phyloP scores from a whole-genome alignment of 139 green algal genomes.

The Chlamydomonas applanata region DNA sequence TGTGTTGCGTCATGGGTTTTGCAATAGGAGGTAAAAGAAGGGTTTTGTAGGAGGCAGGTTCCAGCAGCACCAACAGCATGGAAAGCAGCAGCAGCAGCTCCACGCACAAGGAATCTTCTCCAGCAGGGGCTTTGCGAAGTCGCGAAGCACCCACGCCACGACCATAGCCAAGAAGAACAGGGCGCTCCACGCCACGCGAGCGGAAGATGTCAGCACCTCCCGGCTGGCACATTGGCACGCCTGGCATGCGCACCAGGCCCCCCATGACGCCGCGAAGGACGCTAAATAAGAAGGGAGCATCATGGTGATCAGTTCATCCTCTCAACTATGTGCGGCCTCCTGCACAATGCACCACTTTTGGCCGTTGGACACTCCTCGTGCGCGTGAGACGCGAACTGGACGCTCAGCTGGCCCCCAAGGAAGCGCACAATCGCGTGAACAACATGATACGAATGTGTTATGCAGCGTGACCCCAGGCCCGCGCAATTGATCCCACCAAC shows the following conservation, averaged over 20 bases:
- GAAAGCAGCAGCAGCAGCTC: neutral
- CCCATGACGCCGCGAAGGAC: neutral
- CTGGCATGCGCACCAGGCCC: conserved; percentile 2
- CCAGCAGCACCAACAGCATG: neutral
- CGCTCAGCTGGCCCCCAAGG: neutral
- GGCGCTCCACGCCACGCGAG: conserved; percentile 73
- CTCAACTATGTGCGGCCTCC: no score
- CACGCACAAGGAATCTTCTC: conserved; percentile 89
- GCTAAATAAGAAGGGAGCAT: neutral
- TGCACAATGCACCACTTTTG: neutral
- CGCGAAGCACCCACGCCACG: conserved; percentile 83
- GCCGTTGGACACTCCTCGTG: neutral
- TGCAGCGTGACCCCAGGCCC: neutral
- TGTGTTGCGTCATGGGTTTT: neutral
- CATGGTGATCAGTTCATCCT: neutral
- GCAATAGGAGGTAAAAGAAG: neutral
- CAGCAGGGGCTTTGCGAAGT: conserved; percentile 91
- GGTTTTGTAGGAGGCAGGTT: neutral
- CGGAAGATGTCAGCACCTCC: conserved; percentile 59
- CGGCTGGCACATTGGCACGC: conserved; percentile 15
- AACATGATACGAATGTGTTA: no score
- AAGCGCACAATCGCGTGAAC: no score
- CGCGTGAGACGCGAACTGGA: neutral
- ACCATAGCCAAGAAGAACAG: conserved; percentile 91
- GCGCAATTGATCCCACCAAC: neutral